Conservation (phyloP, 179 eudicot species). For the Camellia oleifera region DNA sequence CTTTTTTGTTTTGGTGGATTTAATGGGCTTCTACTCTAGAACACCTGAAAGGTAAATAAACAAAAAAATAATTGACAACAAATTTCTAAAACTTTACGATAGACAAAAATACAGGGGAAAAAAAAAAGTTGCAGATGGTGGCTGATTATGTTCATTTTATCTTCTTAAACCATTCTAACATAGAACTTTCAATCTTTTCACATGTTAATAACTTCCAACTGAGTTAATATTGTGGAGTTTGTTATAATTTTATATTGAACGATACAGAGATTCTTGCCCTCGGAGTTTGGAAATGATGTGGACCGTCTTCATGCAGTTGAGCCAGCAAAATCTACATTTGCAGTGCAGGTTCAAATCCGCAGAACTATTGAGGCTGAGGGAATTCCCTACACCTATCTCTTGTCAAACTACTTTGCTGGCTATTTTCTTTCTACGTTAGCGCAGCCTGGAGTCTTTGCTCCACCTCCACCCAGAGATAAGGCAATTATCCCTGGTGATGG, state of each 20-base stretch:
- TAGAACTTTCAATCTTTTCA: too few relatives aligned
- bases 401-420: conserved; percentile 54
- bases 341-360: conserved; percentile 31
- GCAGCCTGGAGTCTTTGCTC: conserved; percentile 69
- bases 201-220: too few relatives aligned
- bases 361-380: conserved; percentile 45
- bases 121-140: too few relatives aligned
- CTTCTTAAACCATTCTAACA: too few relatives aligned
- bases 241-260: not conserved
- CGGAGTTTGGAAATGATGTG: conserved; percentile 51
- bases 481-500: conserved; percentile 71
- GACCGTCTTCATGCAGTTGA: conserved; percentile 36
- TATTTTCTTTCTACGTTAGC: conserved; percentile 51
- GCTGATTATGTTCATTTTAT: too few relatives aligned
- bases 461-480: conserved; percentile 60
- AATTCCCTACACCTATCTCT: conserved; percentile 50
- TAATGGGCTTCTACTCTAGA: too few relatives aligned
- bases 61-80: too few relatives aligned
- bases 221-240: not conserved
- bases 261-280: conserved; percentile 49
- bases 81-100: too few relatives aligned
- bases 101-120: too few relatives aligned
- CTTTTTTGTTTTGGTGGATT: too few relatives aligned
- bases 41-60: too few relatives aligned
- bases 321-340: conserved; percentile 28